These are phyloP conservation scores for Cladosporium halotolerans DNA, from an alignment of 2,329 filamentous ascomycete species.

Conservation along the genomic window DNA sequence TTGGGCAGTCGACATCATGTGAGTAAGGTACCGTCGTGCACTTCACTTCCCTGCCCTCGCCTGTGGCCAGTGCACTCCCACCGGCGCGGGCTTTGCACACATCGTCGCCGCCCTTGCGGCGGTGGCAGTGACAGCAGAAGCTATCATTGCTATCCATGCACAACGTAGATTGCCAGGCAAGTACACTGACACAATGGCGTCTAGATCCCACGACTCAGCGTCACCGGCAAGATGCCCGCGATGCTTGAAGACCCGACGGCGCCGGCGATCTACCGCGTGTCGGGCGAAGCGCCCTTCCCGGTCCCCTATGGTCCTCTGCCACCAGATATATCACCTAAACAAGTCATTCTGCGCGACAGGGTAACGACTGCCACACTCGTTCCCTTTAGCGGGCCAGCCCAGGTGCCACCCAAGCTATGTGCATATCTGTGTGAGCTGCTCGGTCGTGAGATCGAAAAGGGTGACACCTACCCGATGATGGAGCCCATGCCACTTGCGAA, in stretches of 20 bases:
- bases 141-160: neutral
- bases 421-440: constrained; percentile 76
- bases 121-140: neutral
- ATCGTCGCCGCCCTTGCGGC: neutral
- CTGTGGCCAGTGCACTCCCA: neutral
- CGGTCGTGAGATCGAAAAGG: constrained; percentile 85
- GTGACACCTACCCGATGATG: constrained; percentile 86
- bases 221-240: constrained; percentile 57
- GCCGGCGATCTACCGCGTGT: constrained; percentile 63
- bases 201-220: neutral
- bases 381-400: constrained; percentile 68
- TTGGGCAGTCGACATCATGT: constrained; percentile 4
- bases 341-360: constrained; percentile 76
- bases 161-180: neutral
- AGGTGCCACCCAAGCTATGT: constrained; percentile 70
- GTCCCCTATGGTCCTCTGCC: constrained; percentile 59
- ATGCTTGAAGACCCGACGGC: constrained; percentile 71
- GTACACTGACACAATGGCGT: neutral
- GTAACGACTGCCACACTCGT: constrained; percentile 78
- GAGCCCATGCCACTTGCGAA: constrained; percentile 65
- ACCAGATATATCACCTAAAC: constrained; percentile 61
- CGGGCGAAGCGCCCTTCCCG: constrained; percentile 60
- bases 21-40: neutral
- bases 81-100: neutral
- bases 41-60: neutral